A percentile compares a stretch with the other conserved stretches of the same genome.
phyloP scores from a whole-genome alignment of 2,329 filamentous ascomycete genomes.

The Alternaria brassicicola region DNA sequence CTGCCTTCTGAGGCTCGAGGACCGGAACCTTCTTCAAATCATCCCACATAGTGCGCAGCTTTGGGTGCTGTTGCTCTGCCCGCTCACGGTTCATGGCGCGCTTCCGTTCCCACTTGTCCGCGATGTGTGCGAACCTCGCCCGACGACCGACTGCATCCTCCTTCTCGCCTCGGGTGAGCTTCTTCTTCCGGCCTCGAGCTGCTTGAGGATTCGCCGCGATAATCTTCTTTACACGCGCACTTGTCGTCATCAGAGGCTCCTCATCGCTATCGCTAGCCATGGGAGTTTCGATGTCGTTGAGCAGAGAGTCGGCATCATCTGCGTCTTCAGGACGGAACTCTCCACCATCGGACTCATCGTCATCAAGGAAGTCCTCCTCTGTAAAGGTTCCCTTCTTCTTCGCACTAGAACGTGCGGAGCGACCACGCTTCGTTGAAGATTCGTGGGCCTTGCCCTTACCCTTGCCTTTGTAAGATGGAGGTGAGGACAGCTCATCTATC shows the following conservation, averaged over 20 bases:
- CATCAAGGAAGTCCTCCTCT: constrained; percentile 26
- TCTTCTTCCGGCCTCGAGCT: constrained; percentile 32
- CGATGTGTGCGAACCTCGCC: constrained; percentile 42
- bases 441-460: constrained; percentile 32
- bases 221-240: constrained; percentile 25
- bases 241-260: constrained; percentile 29
- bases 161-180: constrained; percentile 31
- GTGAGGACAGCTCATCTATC: constrained; percentile 5
- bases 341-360: constrained; percentile 35
- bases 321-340: constrained; percentile 38
- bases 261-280: constrained; percentile 37
- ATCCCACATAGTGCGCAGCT: constrained; percentile 83
- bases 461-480: constrained; percentile 29
- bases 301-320: constrained; percentile 29
- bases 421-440: constrained; percentile 19
- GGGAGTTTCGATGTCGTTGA: constrained; percentile 26
- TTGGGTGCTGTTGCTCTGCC: constrained; percentile 77
- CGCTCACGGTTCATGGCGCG: constrained; percentile 64
- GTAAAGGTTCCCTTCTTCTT: constrained; percentile 22
- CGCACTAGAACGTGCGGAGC: constrained; percentile 27
- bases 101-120: constrained; percentile 50
- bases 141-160: constrained; percentile 25
- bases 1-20: constrained; percentile 67
- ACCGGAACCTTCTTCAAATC: constrained; percentile 71
- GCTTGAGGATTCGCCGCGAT: constrained; percentile 15